A percentile compares a stretch with the other conserved stretches of the same genome.
Evolutionary conservation across 192 early-diverging fungal genomes (phyloP).

Genomic region (Backusella morwellensis): DNA sequence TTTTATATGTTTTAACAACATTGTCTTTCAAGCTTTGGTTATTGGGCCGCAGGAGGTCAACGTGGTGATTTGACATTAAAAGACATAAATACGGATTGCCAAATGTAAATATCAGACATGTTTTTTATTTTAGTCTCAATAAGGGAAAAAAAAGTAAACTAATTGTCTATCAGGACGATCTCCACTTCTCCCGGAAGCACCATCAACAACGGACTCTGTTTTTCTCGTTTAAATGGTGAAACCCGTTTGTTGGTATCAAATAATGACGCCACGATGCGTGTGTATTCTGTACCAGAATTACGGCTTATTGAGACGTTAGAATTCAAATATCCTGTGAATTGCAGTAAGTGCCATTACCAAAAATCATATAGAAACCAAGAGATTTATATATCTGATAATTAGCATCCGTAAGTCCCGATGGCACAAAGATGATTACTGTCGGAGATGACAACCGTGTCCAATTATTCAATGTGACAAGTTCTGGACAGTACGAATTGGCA

Average conservation of each 20-base stretch:
- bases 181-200: conserved; percentile 59
- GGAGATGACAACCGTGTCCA: conserved; percentile 88
- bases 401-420: conserved; percentile 90
- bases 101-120: conserved; percentile 19
- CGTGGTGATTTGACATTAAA: conserved; percentile 79
- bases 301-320: conserved; percentile 71
- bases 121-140: background rate
- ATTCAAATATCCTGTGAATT: conserved; percentile 90
- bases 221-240: conserved; percentile 53
- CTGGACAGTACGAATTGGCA: conserved; percentile 69
- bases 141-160: background rate
- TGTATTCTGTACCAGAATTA: conserved; percentile 81
- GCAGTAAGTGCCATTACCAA: conserved; percentile 39
- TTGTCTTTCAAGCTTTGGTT: conserved; percentile 46
- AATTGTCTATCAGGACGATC: conserved; percentile 32
- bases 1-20: background rate
- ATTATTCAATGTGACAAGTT: conserved; percentile 73
- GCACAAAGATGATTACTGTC: conserved; percentile 86
- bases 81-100: conserved; percentile 61
- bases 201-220: conserved; percentile 88
- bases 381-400: background rate
- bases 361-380: background rate
- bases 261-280: conserved; percentile 93
- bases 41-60: conserved; percentile 90
- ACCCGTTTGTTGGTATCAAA: conserved; percentile 86